Conservation (phyloP, 1,284 basidiomycete genomes). For the Rhodotorula sp. region DNA sequence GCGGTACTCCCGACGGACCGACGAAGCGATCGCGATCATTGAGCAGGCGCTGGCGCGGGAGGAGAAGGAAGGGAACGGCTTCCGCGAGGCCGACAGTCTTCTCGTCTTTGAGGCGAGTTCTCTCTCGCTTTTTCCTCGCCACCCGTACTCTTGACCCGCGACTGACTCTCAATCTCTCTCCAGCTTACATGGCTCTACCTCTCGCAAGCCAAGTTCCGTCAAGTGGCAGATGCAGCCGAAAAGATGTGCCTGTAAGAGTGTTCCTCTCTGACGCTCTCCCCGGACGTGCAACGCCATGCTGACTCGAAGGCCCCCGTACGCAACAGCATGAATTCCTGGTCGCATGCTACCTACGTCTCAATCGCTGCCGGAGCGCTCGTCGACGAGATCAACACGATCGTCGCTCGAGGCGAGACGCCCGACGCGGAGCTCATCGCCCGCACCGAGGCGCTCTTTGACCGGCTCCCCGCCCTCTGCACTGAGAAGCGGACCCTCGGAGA, state of each 20-base stretch:
- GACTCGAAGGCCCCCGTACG: too few species aligned
- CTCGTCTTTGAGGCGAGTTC: slow-evolving; percentile 41
- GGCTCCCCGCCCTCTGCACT: slow-evolving; percentile 34
- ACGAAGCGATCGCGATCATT: slow-evolving; percentile 32
- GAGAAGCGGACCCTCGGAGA: slow-evolving; percentile 39
- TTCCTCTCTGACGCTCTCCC: background rate
- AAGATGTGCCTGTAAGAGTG: slow-evolving; percentile 29
- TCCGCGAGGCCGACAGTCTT: slow-evolving; percentile 42
- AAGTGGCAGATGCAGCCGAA: slow-evolving; percentile 35
- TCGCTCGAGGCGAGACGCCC: background rate
- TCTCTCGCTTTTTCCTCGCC: background rate
- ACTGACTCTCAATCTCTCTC: background rate
- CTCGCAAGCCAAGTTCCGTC: slow-evolving; percentile 28
- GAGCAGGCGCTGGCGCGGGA: slow-evolving; percentile 20
- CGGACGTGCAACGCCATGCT: background rate
- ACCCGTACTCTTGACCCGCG: too few species aligned
- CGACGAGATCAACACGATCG: slow-evolving; percentile 25
- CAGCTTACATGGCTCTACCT: slow-evolving; percentile 41
- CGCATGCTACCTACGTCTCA: slow-evolving; percentile 40
- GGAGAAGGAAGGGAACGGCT: slow-evolving; percentile 21
- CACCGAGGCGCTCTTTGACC: slow-evolving; percentile 22
- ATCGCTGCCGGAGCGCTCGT: slow-evolving; percentile 37
- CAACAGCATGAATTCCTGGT: slow-evolving; percentile 38
- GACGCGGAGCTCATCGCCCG: slow-evolving; percentile 24
- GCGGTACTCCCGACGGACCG: slow-evolving; percentile 28